Conservation (phyloP, 495 filamentous ascomycete species). For the Penicillium lividum region DNA sequence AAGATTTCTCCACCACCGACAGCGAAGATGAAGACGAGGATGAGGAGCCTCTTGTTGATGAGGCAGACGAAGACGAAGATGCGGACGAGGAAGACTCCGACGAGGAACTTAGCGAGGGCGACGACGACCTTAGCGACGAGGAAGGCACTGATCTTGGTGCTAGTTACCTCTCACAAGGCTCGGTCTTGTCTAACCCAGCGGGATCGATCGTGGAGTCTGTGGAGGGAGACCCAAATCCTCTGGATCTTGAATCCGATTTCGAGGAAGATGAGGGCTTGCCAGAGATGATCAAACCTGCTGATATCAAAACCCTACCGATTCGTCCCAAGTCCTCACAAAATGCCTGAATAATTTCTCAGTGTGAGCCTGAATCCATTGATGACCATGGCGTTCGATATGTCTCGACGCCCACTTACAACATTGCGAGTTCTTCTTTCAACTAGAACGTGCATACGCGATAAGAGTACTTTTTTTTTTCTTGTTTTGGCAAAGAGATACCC, state of each 20-base stretch:
- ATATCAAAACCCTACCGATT: conserved; percentile 23
- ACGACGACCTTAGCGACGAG: conserved; percentile 46
- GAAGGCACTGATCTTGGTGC: conserved; percentile 51
- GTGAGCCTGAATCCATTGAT: not conserved
- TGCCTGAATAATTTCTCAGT: conserved; percentile 18
- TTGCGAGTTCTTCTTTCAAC: conserved; percentile 14
- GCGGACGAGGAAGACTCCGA: conserved; percentile 45
- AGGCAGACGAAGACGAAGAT: conserved; percentile 44
- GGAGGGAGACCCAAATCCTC: conserved; percentile 22
- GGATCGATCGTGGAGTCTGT: conserved; percentile 42
- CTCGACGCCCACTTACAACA: conserved; percentile 9
- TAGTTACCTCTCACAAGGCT: conserved; percentile 60
- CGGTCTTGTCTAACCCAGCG: conserved; percentile 51
- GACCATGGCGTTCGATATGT: conserved; percentile 4
- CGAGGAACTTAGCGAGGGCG: conserved; percentile 39
- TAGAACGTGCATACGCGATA: conserved; percentile 20
- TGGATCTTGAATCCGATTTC: conserved; percentile 22
- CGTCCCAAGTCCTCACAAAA: conserved; percentile 22
- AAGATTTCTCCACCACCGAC: conserved; percentile 79
- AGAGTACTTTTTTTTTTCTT: conserved; percentile 11
- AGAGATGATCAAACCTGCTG: not conserved
- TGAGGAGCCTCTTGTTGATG: conserved; percentile 35
- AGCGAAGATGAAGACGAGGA: conserved; percentile 57
- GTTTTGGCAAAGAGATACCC: conserved; percentile 20
- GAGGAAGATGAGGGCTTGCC: conserved; percentile 4